Base-by-base conservation (phyloP, 2,329 filamentous ascomycete species). In the Aspergillus tanneri region DNA sequence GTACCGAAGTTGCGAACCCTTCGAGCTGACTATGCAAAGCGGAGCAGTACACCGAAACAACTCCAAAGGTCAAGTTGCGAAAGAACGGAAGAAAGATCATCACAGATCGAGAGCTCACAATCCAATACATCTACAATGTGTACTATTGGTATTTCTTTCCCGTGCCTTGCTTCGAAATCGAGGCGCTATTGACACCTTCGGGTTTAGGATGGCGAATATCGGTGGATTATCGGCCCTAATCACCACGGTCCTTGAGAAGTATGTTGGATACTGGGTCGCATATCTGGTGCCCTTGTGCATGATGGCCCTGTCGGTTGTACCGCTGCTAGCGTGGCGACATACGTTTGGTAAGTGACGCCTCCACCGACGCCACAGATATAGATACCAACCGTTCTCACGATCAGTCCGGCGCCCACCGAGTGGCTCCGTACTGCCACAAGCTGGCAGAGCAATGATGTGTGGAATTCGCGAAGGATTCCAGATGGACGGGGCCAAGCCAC, bases 1-100 rank as follows among this genome's bases (percentile, higher is more conserved):
- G n/a, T n/a, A n/a, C n/a, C n/a, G n/a, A n/a, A n/a, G n/a, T n/a
- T n/a, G n/a, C n/a, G n/a, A n/a, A 18, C 12, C 10, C 12, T 25
- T 32, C 3, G 9, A 24, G 8, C 27, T 43, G 19, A 43, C 10
- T 3, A 2, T 5, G 2, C 27, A 18, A 11, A 43, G 40, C 25
- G 25, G 43, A 46, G 12, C 25, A 46, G 25, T 40, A 46, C 9
- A 30, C 23, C 4, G 35, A 34, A 21, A 11, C n/a, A 16, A n/a
- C 4, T 2, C 5, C 25, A 10, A 18, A 30, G 5, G n/a, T 46
- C 12, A 39, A 40, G 19, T 11, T 12, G 5, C n/a, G 16, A 22
- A 46, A 46, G n/a, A 34, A 34, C 18, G 19, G 40, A 18, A n/a
- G 32, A 18, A 27, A 21, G 10, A n/a, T 42, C 9, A 19, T 42